Evolutionary conservation across 129 eudicot species (phyloP), one percentile per base, ranked within the genome.

Genomic region (Arctium minus): DNA sequence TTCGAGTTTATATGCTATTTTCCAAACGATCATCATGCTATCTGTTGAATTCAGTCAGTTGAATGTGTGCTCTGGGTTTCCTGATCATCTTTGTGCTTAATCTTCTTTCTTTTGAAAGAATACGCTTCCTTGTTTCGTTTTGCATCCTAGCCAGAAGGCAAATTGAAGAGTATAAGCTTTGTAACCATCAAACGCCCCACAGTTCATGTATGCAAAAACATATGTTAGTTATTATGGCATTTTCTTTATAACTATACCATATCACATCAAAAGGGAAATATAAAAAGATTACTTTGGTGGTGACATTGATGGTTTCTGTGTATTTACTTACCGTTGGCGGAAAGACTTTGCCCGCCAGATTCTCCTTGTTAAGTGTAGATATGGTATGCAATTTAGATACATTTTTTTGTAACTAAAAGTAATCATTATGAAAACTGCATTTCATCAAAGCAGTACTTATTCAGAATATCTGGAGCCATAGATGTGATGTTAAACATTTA

Each of bases 301-400:
- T 39, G 40, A 75, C 17, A 17, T 82, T 42, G 75, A 10, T 82
- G 71, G 33, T 74, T 60, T 81, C 12, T 13, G 74, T 73, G 62
- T 13, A 76, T 76, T 31, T 35, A 53, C 70, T 17, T 76, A 76
- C 40, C 68, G 13, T 31, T 32, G 37, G 31, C 46, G 32, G 40
- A 35, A 35, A 13, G 70, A 60, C 44, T 48, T 3, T 48, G 2
- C 60, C 60, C 8, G 17, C 37, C 65, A 27, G 79, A 44, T 75
- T 44, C 67, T 30, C 67, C 22, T 60, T 15, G 72, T 13, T 77
- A 77, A 65, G 81, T 64, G 2, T 17, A 64, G 81, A 78, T 64
- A 22, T 37, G 37, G 53, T 78, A 38, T 64, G 73, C 50, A 62
- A 36, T 60, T 62, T 60, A 77, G 80, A 56, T 77, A 6, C 72